These are phyloP conservation scores for Vigna radiata DNA, from an alignment of 306 rosid species.

Conservation along the genomic window DNA sequence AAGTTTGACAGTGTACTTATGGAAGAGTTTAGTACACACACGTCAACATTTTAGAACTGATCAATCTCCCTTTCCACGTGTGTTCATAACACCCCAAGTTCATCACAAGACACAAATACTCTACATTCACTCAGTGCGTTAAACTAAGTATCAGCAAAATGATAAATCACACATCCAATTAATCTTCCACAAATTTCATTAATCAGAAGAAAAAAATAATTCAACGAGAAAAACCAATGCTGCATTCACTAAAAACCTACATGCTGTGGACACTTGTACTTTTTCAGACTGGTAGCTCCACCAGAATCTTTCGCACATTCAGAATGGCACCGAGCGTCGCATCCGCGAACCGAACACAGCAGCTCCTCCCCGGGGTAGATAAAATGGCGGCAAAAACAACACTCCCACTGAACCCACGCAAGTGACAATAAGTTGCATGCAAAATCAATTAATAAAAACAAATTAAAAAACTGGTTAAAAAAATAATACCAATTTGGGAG, in stretches of 20 bases:
- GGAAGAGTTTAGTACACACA: background rate
- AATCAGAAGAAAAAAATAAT: background rate
- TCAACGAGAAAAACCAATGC: background rate
- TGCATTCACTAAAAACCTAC: constrained; percentile 51
- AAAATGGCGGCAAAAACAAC: constrained; percentile 58
- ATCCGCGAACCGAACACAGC: constrained; percentile 73
- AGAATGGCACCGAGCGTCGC: constrained; percentile 64
- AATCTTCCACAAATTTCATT: constrained; percentile 3
- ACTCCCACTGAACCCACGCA: constrained; percentile 60
- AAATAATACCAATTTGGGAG: constrained; percentile 65
- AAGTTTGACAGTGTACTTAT: background rate
- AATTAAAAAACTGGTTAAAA: background rate
- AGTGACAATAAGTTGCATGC: background rate
- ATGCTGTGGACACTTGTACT: constrained; percentile 92
- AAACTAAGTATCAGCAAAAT: constrained; percentile 7
- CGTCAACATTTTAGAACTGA: constrained; percentile 1
- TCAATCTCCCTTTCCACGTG: background rate
- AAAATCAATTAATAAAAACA: background rate
- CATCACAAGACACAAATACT: constrained; percentile 18
- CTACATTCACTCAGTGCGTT: background rate
- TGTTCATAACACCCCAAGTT: background rate
- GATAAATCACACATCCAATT: background rate
- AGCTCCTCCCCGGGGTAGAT: constrained; percentile 63
- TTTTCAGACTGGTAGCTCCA: constrained; percentile 56
- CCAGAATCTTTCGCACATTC: constrained; percentile 63